These are phyloP conservation scores for Aureobasidium leucospermi DNA, from an alignment of 2,329 filamentous ascomycete species.

Conservation along the genomic window DNA sequence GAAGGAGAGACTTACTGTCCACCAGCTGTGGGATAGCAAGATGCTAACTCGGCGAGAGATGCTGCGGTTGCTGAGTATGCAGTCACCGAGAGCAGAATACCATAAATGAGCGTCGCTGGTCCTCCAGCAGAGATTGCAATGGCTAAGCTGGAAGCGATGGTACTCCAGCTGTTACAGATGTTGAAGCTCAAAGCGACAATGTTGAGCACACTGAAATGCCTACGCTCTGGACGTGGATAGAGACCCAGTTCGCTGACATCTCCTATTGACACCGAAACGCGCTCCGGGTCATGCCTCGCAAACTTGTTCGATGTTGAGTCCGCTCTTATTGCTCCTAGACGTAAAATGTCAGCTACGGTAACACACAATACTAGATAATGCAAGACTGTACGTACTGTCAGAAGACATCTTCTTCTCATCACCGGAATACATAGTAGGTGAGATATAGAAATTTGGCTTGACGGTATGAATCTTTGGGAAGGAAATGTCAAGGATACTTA, in stretches of 20 bases:
- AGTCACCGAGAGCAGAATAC: slow-evolving; percentile 13
- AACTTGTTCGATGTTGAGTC: neutral
- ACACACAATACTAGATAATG: neutral
- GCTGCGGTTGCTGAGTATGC: slow-evolving; percentile 18
- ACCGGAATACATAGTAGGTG: neutral
- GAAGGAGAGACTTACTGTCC: neutral
- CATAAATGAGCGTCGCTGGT: slow-evolving; percentile 18
- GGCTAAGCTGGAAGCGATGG: slow-evolving; percentile 50
- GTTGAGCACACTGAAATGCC: slow-evolving; percentile 52
- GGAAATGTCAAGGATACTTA: neutral
- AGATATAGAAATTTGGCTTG: neutral
- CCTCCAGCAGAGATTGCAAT: slow-evolving; percentile 38
- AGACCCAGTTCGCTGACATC: neutral
- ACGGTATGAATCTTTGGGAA: neutral
- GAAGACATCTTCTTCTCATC: neutral
- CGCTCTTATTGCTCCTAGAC: neutral
- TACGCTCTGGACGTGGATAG: slow-evolving; percentile 40
- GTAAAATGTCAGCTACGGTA: neutral
- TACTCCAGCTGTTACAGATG: slow-evolving; percentile 56
- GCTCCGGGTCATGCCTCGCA: neutral
- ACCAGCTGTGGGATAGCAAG: slow-evolving; percentile 14
- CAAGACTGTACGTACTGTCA: neutral
- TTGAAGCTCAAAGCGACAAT: slow-evolving; percentile 46
- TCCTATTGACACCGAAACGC: neutral
- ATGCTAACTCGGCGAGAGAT: slow-evolving; percentile 18